Base-by-base conservation (phyloP, 495 filamentous ascomycete species). In the Penicillium parvum region DNA sequence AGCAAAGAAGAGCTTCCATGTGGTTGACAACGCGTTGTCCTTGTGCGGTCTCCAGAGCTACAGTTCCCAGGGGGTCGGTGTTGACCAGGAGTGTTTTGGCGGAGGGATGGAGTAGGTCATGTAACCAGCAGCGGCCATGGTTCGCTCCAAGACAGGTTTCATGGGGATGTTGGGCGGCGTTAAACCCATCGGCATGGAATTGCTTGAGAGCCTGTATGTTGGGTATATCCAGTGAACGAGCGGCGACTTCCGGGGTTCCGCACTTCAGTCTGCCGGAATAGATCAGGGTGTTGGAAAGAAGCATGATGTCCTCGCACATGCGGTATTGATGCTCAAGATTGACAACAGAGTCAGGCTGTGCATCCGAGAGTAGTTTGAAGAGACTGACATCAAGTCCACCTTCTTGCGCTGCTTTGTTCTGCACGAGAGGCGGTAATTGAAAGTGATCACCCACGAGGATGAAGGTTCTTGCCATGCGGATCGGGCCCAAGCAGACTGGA, bases 241-340 rank as follows among this genome's bases (percentile, higher is more conserved):
- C 63, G 20, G 90, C 87, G 6, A 96, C 82, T 33, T 77, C 72
- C 37, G 80, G 68, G 9, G 80, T 92, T 6, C 92, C 92, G 54
- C 92, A 98, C 60, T 92, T 94, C 7, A 98, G 76, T 4, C 81
- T 76, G 10, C 90, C 90, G 14, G 82, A 74, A 64, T 98, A 98
- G 58, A 98, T 96, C 19, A 98, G 80, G 5, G 78, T 86, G 67
- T 96, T 97, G 40, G 87, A 90, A 17, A 98, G 77, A 9, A 81
- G 75, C 92, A 97, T 97, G 39, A 98, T 85, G 21, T 97, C 91
- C 34, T 90, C 84, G 55, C 87, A 94, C 92, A 98, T 98, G 52
- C 92, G 88, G 55, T 98, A 98, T 60, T 98, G 92, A 51, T 95
- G 88, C 53, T 90, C 89, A 2, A 98, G 80, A 47, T 84, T 90